Base-by-base conservation (phyloP, 805 yeast genomes). In the Ogataea methylovora region DNA sequence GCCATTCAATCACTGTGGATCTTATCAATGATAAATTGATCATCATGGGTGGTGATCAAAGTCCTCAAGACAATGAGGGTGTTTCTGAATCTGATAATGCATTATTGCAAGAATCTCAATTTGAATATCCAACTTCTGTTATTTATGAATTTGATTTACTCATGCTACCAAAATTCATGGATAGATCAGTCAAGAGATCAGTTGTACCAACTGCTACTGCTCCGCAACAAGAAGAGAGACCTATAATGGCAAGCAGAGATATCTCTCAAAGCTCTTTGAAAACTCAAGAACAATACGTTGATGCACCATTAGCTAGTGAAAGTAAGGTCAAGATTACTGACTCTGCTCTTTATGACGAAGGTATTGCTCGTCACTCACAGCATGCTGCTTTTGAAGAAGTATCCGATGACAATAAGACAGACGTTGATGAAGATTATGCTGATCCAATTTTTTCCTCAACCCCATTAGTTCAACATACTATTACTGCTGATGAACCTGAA, bases 41-140 rank as follows among this genome's bases (percentile, higher is more conserved):
- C 10, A 73, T 90, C 12, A 79, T 94, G 84, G 98, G 98, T 29
- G 97, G 98, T 38, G 95, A 86, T 56, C 72, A 77, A 44, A 71
- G 75, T 42, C 90, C 84, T 37, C 75, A 73, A 35, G 18, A 13
- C 8, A 73, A 77, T 12, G 26, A 37, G 5, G 42, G 42, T 25
- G 45, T 51, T 8, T 39, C 46, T 8, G 52, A 46, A 29, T 37
- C 45, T 5, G 30, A 40, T 21, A 44, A 43, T 32, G 33, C 41
- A 8, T 33, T 36, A 3, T 45, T 58, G 20, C 56, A 56, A 38
- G 59, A 50, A 20, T 40, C 51, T n/a, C 48, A 51, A 18, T 53
- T 59, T 24, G 49, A 51, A 14, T 49, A 44, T 29, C 49, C 51
- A 34, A 51, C 55, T 32, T 49, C 65, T 6, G 57, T 57, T 16